Evolutionary conservation across 2,329 filamentous ascomycete genomes (phyloP), one percentile per base, ranked within the genome.

Genomic region (Monosporascus cannonballus): DNA sequence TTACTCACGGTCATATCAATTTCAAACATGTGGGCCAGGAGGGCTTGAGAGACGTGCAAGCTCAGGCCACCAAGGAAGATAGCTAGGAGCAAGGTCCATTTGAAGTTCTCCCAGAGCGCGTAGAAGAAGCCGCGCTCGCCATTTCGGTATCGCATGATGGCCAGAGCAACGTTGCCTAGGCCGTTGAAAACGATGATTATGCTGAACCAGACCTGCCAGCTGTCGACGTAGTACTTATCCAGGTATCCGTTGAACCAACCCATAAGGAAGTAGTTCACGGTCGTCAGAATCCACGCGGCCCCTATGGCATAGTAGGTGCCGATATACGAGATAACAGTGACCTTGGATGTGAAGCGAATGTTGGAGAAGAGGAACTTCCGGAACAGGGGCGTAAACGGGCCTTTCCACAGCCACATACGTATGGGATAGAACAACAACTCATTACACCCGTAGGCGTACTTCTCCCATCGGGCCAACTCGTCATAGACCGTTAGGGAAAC

Each of bases 61-160:
- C 85, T 89, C 48, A 94, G 77, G 39, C 90, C 90, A 50, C 90
- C 90, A 18, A 96, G 77, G 77, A 94, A 95, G 67, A 94, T 85
- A 56, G 85, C 86, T 47, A 93, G 76, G 71, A 87, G 76, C 51
- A 86, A 70, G 9, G 86, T 83, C 87, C 87, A 91, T 70, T 86
- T 88, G 71, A 90, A 80, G 70, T 85, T 85, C 67, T 85, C 81
- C 50, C 75, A 76, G 7, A 83, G 60, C 7, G 83, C 73, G 49
- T 75, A 75, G 17, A 85, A 61, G 51, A 91, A 73, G 53, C 70
- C 74, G 53, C 79, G 75, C 66, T 90, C 85, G 48, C 83, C 85
- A 50, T 83, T 76, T 51, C 87, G 82, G 70, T 90, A 90, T 37
- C 87, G 79, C 78, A 90, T 86, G 47, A 87, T 69, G 14, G 87